Percentiles rank a stretch among this genome's conserved stretches.
phyloP scores from a whole-genome alignment of 148 eudicot species.

The Rhododendron williamsianum region DNA sequence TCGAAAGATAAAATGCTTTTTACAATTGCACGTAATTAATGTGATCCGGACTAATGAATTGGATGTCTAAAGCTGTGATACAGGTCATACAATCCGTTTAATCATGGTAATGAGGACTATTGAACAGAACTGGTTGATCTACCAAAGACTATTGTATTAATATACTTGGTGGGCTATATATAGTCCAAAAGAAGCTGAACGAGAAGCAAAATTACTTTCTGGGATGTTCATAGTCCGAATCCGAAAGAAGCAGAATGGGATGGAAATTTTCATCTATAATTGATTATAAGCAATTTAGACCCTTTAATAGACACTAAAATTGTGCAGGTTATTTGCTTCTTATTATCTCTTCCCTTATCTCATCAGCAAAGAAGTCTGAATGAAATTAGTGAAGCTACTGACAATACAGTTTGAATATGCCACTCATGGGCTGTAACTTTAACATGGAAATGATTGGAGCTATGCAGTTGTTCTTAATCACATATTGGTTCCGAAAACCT shows the following conservation, averaged over 20 bases:
- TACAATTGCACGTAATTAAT: conserved; percentile 25
- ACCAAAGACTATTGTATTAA: conserved; percentile 17
- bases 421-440: conserved; percentile 4
- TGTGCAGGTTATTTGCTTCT: background rate
- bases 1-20: conserved; percentile 19
- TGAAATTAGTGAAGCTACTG: background rate
- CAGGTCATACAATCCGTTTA: conserved; percentile 52
- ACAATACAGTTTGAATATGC: background rate
- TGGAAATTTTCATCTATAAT: background rate
- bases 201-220: conserved; percentile 8
- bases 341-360: background rate
- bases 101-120: conserved; percentile 38
- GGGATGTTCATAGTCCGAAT: background rate
- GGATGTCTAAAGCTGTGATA: conserved; percentile 53
- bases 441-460: background rate
- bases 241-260: background rate
- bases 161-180: conserved; percentile 13
- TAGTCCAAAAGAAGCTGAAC: conserved; percentile 19
- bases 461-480: background rate
- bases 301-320: background rate
- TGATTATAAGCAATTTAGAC: background rate
- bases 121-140: conserved; percentile 45
- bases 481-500: background rate
- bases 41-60: conserved; percentile 57
- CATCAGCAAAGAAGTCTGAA: background rate